A percentile compares a stretch with the other conserved stretches of the same genome.
phyloP scores from a whole-genome alignment of 805 yeast genomes.

The Phaffomyces thermotolerans region DNA sequence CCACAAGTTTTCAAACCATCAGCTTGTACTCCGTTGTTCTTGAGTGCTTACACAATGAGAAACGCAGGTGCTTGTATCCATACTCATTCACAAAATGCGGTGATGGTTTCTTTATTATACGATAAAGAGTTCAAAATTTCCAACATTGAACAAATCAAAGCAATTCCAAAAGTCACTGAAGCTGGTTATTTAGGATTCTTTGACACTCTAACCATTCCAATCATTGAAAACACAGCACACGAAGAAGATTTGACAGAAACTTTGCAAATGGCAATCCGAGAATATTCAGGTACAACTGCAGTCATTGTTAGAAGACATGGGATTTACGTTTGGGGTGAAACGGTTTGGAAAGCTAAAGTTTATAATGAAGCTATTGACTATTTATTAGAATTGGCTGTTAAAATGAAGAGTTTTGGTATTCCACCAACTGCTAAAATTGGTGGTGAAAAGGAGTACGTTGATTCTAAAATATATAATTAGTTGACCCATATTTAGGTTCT shows the following conservation, averaged over 20 bases:
- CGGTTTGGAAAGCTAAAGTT: constrained; percentile 86
- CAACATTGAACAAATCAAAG: constrained; percentile 88
- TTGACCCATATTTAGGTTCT: neutral
- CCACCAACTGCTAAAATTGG: constrained; percentile 37
- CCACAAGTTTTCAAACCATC: constrained; percentile 76
- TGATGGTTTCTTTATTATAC: constrained; percentile 65
- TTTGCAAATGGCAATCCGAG: constrained; percentile 53
- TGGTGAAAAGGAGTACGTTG: constrained; percentile 24
- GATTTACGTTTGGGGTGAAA: constrained; percentile 93
- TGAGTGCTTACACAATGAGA: constrained; percentile 57
- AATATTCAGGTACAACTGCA: constrained; percentile 75
- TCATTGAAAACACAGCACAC: constrained; percentile 82
- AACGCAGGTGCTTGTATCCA: constrained; percentile 90
- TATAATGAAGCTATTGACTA: constrained; percentile 92
- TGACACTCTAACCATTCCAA: constrained; percentile 78
- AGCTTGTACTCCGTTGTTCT: constrained; percentile 86
- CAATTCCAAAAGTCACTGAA: constrained; percentile 51
- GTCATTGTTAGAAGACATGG: constrained; percentile 91
- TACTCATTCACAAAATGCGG: constrained; percentile 89
- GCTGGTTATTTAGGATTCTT: constrained; percentile 60
- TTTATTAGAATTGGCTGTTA: constrained; percentile 74
- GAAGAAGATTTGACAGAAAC: constrained; percentile 76
- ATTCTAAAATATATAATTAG: constrained; percentile 18
- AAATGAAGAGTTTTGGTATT: constrained; percentile 68
- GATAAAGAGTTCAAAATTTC: constrained; percentile 67